A percentile compares a stretch with the other conserved stretches of the same genome.
Evolutionary conservation across 352 stramenopile genomes (phyloP).

Genomic region (Phytophthora sansomeana): DNA sequence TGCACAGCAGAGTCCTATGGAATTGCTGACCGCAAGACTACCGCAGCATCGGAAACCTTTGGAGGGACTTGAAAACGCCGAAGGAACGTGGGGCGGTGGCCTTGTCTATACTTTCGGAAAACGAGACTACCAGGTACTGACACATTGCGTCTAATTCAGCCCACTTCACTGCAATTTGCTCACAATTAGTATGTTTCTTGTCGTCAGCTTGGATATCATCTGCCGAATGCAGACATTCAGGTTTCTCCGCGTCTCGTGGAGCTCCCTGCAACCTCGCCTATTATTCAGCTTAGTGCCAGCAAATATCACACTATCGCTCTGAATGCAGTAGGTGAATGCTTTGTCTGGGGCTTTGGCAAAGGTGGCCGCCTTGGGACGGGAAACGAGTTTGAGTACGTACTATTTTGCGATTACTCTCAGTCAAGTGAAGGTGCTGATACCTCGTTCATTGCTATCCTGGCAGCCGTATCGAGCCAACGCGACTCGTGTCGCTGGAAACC

Average conservation of each 20-base stretch:
- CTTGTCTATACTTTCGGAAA: constrained; percentile 89
- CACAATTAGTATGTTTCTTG: constrained; percentile 6
- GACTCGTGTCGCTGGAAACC: constrained; percentile 49
- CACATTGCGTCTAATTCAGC: background rate
- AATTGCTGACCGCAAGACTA: constrained; percentile 57
- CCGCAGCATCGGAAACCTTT: constrained; percentile 2
- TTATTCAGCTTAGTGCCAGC: constrained; percentile 77
- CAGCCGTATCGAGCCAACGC: constrained; percentile 74
- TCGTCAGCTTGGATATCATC: constrained; percentile 78
- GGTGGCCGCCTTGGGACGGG: constrained; percentile 77
- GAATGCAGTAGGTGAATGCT: constrained; percentile 69
- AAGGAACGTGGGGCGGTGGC: constrained; percentile 28
- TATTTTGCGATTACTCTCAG: background rate
- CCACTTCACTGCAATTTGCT: background rate
- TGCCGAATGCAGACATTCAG: constrained; percentile 83
- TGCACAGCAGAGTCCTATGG: constrained; percentile 67
- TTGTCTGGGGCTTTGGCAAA: constrained; percentile 87
- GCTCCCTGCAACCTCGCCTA: constrained; percentile 52
- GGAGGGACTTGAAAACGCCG: constrained; percentile 19
- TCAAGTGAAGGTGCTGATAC: background rate
- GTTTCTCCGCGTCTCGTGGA: constrained; percentile 70
- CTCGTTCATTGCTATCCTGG: background rate
- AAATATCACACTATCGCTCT: constrained; percentile 86
- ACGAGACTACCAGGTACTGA: constrained; percentile 79
- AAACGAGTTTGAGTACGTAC: constrained; percentile 79